A percentile compares a stretch with the other conserved stretches of the same genome.
Evolutionary conservation across 1,139 yeast species (phyloP).

Genomic region (Tardiomyces blankii): DNA sequence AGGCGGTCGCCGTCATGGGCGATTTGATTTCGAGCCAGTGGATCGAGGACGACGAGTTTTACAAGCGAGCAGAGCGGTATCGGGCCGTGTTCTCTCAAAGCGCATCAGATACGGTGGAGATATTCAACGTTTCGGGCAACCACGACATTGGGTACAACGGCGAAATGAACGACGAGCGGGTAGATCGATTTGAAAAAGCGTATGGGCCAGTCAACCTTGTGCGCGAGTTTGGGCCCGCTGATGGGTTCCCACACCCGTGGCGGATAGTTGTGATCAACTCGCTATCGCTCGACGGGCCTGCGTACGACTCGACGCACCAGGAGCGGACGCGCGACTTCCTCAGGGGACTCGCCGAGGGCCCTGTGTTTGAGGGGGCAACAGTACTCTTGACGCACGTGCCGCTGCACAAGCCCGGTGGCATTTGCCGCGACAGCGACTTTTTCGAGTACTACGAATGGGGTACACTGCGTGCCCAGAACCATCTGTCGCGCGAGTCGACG

Average conservation of each 20-base stretch:
- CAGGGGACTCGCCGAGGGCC: constrained; percentile 36
- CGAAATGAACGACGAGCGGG: constrained; percentile 86
- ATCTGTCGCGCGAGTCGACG: constrained; percentile 53
- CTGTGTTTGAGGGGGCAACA: constrained; percentile 64
- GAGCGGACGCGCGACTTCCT: constrained; percentile 64
- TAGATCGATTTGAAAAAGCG: constrained; percentile 59
- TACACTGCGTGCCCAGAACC: constrained; percentile 76
- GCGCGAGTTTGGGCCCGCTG: constrained; percentile 38
- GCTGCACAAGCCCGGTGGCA: constrained; percentile 64
- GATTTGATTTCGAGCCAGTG: constrained; percentile 93
- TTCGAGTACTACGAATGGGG: constrained; percentile 55
- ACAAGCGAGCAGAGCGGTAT: constrained; percentile 62
- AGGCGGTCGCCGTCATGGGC: constrained; percentile 83
- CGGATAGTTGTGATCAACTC: constrained; percentile 79
- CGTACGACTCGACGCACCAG: constrained; percentile 59
- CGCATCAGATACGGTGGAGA: background rate
- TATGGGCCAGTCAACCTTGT: constrained; percentile 84
- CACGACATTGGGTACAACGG: constrained; percentile 96
- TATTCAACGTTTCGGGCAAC: constrained; percentile 70
- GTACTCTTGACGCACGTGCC: constrained; percentile 85
- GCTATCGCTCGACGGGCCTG: constrained; percentile 82
- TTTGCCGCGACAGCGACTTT: constrained; percentile 81
- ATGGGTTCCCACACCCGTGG: constrained; percentile 59
- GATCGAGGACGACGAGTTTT: constrained; percentile 82
- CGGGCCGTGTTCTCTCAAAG: constrained; percentile 27